These are phyloP conservation scores for Jaltomata sinuosa DNA, from an alignment of 257 asterid genomes.

Conservation along the genomic window DNA sequence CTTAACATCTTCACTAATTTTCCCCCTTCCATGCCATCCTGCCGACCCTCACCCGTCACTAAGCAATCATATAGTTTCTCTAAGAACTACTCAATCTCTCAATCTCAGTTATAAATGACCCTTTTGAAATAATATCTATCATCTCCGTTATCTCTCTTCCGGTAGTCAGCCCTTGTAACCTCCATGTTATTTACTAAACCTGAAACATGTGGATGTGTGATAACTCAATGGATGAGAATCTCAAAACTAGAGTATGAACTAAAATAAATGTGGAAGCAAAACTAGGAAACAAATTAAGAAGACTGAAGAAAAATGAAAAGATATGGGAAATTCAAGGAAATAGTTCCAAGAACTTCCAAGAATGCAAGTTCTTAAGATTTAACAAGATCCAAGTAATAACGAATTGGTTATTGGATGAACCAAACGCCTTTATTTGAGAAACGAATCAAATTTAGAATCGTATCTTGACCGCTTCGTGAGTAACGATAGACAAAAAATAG, in stretches of 20 bases:
- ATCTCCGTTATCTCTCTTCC: not conserved
- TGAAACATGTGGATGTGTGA: not conserved
- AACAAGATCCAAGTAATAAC: not conserved
- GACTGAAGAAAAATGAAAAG: not conserved
- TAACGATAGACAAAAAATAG: not conserved
- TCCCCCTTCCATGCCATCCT: not conserved
- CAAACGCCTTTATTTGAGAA: not conserved
- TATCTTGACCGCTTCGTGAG: not conserved
- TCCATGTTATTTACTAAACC: not conserved
- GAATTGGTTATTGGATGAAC: not conserved
- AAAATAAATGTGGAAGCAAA: not conserved
- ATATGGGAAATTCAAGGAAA: not conserved
- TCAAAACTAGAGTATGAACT: not conserved
- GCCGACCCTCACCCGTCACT: not conserved
- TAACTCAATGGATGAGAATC: not conserved
- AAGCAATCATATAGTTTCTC: not conserved
- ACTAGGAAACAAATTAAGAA: not conserved
- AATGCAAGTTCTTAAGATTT: not conserved
- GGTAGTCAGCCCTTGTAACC: not conserved
- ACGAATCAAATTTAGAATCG: not conserved
- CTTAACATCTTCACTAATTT: not conserved
- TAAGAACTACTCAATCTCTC: not conserved
- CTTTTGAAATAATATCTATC: not conserved
- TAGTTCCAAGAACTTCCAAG: not conserved
- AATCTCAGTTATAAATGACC: not conserved